Evolutionary conservation across 805 yeast genomes (phyloP).

Genomic region (Candida patagonica): DNA sequence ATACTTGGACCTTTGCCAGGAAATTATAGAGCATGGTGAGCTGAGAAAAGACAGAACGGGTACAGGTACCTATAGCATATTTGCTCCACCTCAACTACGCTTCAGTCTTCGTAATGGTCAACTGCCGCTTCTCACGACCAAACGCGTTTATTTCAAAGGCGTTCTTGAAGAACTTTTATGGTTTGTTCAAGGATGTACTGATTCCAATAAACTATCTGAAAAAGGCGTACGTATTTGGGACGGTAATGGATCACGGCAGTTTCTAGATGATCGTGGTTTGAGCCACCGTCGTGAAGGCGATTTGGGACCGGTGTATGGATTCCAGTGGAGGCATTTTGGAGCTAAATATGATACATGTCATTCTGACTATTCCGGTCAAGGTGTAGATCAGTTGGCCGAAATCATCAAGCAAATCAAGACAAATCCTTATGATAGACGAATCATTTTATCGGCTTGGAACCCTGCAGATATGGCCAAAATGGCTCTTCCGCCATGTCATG

Average conservation of each 20-base stretch:
- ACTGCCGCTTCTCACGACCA: conserved; percentile 88
- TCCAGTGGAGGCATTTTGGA: conserved; percentile 99
- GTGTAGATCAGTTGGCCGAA: conserved; percentile 80
- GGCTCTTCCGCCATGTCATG: conserved; percentile 99
- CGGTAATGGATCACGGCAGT: conserved; percentile 94
- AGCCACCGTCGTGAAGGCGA: conserved; percentile 82
- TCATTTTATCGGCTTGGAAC: conserved; percentile 95
- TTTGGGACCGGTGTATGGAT: conserved; percentile 96
- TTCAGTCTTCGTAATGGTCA: conserved; percentile 62
- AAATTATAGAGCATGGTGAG: conserved; percentile 79
- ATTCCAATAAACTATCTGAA: conserved; percentile 67
- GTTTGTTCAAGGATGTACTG: conserved; percentile 88
- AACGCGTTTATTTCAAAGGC: conserved; percentile 81
- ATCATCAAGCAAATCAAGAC: conserved; percentile 71
- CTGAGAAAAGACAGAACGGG: conserved; percentile 94
- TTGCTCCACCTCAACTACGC: conserved; percentile 94
- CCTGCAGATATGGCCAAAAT: conserved; percentile 88
- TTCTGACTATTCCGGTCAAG: conserved; percentile 77
- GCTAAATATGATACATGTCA: conserved; percentile 85
- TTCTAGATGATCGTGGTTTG: conserved; percentile 74
- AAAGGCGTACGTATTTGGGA: conserved; percentile 98
- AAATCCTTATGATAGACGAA: conserved; percentile 90
- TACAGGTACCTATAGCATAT: conserved; percentile 83
- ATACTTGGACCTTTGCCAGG: conserved; percentile 70
- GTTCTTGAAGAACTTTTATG: conserved; percentile 84